Evolutionary conservation across 352 stramenopile species (phyloP), one percentile per base, ranked within the genome.

Genomic region (Nothophytophthora sp.): DNA sequence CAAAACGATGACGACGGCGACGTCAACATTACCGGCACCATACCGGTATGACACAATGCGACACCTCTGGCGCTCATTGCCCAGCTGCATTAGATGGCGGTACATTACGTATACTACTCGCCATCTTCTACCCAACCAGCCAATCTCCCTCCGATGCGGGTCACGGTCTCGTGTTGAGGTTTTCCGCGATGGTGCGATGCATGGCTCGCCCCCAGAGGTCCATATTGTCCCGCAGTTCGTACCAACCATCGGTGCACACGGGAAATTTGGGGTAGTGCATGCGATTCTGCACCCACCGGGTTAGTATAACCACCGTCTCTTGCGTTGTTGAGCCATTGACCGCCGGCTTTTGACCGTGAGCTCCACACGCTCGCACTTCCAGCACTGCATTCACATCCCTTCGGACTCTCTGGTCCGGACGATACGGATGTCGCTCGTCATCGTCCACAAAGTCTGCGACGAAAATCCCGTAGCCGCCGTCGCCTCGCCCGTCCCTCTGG

Each of bases 361-460:
- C 50, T 23, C 51, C 18, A 24, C 57, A 53, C 38, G 65, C 38
- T 16, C 43, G 58, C 23, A 72, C 57, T 29, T 67, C 49, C 34
- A 73, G 23, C 11, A 73, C 59, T 8, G 48, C 46, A 28, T 53
- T 75, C 3, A 66, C 44, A 16, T 75, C 65, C 16, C 57, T 43
- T 20, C 65, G 56, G 9, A 75, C 34, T 19, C 61, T 46, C 16
- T 69, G 43, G 16, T 45, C 33, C 11, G 65, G 40, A 32, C 57
- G 33, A 43, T 75, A 72, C 12, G 61, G 61, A 18, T 75, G 59
- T 2, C 48, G 50, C 2, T 71, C 65, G 18, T 75, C 65, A 37
- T 57, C 39, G 45, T 75, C 65, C 22, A 72, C 61, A 33, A 75
- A 75, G 32, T 75, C 65, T 5, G 54, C 62, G 38, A 69, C 56